A percentile compares a stretch with the other conserved stretches of the same genome.
Conservation (phyloP, 495 filamentous ascomycete genomes). For the Cladorrhinum samala region DNA sequence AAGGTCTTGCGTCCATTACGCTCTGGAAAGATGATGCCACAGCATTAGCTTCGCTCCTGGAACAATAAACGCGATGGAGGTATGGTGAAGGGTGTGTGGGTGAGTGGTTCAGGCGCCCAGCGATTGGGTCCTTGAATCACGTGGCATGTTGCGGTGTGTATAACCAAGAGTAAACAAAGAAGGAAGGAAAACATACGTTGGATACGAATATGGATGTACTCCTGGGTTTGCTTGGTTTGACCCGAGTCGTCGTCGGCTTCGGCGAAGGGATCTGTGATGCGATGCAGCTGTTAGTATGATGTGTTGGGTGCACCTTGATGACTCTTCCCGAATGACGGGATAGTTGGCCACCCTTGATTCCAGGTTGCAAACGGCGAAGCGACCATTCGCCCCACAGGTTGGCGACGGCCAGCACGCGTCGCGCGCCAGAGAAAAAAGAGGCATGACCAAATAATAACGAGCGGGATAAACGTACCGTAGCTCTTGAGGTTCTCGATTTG, state of each 20-base stretch:
- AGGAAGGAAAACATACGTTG: constrained; percentile 67
- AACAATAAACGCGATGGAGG: too few species aligned
- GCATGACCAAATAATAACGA: too few species aligned
- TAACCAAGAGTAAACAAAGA: constrained; percentile 1
- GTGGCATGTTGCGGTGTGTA: too few species aligned
- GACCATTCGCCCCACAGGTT: not conserved
- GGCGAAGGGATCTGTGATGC: constrained; percentile 90
- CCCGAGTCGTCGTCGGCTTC: constrained; percentile 99
- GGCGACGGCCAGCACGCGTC: not conserved
- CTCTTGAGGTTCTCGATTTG: constrained; percentile 89
- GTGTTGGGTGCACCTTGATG: too few species aligned
- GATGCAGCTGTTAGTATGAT: not conserved
- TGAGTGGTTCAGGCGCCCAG: too few species aligned
- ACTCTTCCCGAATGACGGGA: not conserved
- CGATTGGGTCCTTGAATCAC: too few species aligned
- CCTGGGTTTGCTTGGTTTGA: constrained; percentile 82
- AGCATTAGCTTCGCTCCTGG: too few species aligned
- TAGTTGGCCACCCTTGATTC: not conserved
- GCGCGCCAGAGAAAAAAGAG: not conserved
- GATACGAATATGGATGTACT: constrained; percentile 99
- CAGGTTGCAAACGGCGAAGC: not conserved
- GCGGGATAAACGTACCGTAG: constrained; percentile 73
- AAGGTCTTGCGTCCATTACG: constrained; percentile 99
- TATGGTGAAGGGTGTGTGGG: too few species aligned
- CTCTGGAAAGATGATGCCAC: constrained; percentile 50